Base-by-base conservation (phyloP, 2,329 filamentous ascomycete species). In the Microdochium paspali region DNA sequence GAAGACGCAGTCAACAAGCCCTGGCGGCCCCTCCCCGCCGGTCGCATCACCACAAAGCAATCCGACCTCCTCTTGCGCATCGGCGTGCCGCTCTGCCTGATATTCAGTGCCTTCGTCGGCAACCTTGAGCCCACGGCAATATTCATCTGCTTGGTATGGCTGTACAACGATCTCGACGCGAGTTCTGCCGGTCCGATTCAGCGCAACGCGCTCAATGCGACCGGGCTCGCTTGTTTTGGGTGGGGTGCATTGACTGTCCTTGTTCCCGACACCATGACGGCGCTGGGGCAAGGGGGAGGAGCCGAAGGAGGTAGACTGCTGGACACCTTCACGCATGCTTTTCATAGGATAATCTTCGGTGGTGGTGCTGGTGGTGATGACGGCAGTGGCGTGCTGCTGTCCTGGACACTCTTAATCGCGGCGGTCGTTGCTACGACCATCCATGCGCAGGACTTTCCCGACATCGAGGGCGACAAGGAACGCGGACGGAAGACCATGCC, bases 201-300 rank as follows among this genome's bases (percentile, higher is more conserved):
- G 44, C 57, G 61, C 3, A 62, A 62, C 44, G 35, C 47, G 3
- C 49, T 62, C 25, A 62, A 61, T 44, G 59, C 55, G 2, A 54
- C 47, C 6, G 60, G 58, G 26, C 26, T 61, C 7, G 54, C 58
- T 47, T 58, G 56, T 39, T 63, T 61, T 48, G 54, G 58, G 44
- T 58, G 58, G 48, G 59, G 60, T 1, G 53, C 58, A 4, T 39
- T 59, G 2, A 46, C 46, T 7, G 50, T 56, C 1, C 48, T 60
- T 13, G 26, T 28, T 7, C 26, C 26, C 26, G 13, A 13, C 26
- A 28, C 26, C 7, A 28, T 28, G 26, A 28, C 26, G 26, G 13
- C 13, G 26, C n/a, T n/a, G n/a, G n/a, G n/a, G n/a, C n/a, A n/a
- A n/a, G n/a, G n/a, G n/a, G n/a, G n/a, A n/a, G 26, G 26, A 7